A percentile compares a stretch with the other conserved stretches of the same genome.
Conservation (phyloP, 257 asterid species). For the Solanum raphanifolium region DNA sequence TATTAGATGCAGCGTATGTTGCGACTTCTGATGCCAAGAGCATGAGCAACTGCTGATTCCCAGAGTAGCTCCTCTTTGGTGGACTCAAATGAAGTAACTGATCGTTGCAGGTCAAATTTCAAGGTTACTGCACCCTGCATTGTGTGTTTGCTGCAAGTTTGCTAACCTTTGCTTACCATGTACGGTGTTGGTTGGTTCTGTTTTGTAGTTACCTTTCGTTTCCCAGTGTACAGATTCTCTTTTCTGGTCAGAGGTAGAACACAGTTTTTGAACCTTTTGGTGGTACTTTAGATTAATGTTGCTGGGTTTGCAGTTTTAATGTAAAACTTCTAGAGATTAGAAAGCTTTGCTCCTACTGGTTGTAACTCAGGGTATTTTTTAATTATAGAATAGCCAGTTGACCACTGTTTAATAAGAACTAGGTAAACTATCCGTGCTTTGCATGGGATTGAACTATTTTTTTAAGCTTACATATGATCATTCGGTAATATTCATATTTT, state of each 20-base stretch:
- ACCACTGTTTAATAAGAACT: too few relatives aligned
- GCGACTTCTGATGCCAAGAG: neutral
- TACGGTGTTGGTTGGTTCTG: neutral
- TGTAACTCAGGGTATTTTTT: too few relatives aligned
- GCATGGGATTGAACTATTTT: too few relatives aligned
- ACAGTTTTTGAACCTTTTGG: neutral
- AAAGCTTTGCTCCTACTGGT: neutral
- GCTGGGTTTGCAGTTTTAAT: neutral
- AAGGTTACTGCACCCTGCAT: neutral
- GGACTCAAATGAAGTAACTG: neutral
- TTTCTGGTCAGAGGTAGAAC: neutral
- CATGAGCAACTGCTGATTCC: neutral
- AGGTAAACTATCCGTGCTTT: too few relatives aligned
- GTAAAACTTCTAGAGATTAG: neutral
- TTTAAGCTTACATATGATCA: too few relatives aligned
- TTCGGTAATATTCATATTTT: too few relatives aligned
- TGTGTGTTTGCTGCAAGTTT: slow-evolving; percentile 20
- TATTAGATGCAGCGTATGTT: neutral
- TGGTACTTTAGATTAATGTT: neutral
- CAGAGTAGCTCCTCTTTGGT: neutral
- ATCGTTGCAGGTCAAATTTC: neutral
- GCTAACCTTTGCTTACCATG: neutral
- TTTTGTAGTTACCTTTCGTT: neutral
- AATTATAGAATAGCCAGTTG: too few relatives aligned
- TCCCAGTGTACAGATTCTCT: neutral